Conservation (phyloP, 1,139 yeast species). For the Petasospora rhodanensis region DNA sequence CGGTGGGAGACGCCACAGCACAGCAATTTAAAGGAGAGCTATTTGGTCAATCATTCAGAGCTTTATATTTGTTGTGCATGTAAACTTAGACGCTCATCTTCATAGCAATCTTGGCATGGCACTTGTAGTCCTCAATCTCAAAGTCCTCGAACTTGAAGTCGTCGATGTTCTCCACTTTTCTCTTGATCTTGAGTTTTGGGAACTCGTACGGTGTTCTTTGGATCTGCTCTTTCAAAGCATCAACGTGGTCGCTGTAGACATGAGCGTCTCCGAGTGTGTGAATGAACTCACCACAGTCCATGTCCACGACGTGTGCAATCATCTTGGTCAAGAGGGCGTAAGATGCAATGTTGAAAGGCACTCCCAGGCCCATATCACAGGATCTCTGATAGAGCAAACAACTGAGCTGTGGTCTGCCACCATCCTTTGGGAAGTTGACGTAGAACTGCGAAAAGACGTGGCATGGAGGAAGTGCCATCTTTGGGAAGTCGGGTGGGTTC, state of each 20-base stretch:
- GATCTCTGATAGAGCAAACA: slow-evolving; percentile 93
- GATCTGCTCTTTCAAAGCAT: slow-evolving; percentile 78
- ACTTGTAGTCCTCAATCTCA: slow-evolving; percentile 71
- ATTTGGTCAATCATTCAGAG: background rate
- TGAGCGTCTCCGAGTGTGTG: slow-evolving; percentile 98
- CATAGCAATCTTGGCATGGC: slow-evolving; percentile 85
- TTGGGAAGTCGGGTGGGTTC: slow-evolving; percentile 92
- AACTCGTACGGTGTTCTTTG: slow-evolving; percentile 69
- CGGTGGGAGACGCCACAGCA: slow-evolving; percentile 24
- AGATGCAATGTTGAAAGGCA: slow-evolving; percentile 96
- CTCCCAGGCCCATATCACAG: slow-evolving; percentile 99
- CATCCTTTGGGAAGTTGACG: slow-evolving; percentile 67
- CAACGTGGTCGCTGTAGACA: slow-evolving; percentile 87
- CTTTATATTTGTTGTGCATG: too few species aligned
- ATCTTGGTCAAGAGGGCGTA: slow-evolving; percentile 87
- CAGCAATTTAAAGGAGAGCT: slow-evolving; percentile 10
- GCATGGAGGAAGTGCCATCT: slow-evolving; percentile 98
- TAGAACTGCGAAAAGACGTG: slow-evolving; percentile 95
- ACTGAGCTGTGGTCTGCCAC: slow-evolving; percentile 59
- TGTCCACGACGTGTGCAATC: slow-evolving; percentile 91
- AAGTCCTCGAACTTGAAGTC: slow-evolving; percentile 88
- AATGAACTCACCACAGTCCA: slow-evolving; percentile 92
- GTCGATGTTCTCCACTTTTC: slow-evolving; percentile 69
- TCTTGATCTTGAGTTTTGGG: slow-evolving; percentile 70
- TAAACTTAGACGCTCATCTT: slow-evolving; percentile 53